Evolutionary conservation across 140 eudicot species (phyloP), one percentile per base, ranked within the genome.

Genomic region (Senecio squalidus): DNA sequence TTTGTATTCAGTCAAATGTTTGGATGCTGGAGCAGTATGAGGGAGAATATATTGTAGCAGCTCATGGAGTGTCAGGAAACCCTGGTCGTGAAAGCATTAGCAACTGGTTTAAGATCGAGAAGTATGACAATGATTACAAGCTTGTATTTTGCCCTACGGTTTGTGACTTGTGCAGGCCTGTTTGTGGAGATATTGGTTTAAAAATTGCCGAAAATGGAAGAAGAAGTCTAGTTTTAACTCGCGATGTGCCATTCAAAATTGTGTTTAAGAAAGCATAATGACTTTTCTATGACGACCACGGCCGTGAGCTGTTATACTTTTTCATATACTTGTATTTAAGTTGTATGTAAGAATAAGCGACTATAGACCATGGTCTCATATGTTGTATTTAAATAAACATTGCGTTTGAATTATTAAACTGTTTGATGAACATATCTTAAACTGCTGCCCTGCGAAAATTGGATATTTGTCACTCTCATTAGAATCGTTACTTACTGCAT

Each of bases 41-140:
- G 1, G 75, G 65, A 5, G 20, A 51, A 9, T 60, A 20, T 5
- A 22, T 73, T 16, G 55, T 79, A 5, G 55, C 62, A 6, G 64
- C 67, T 14, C 71, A 58, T 9, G 90, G 90, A 17, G 73, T 33
- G 9, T 62, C 50, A 17, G 89, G 89, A 17, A 74, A 74, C 66
- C 89, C 84, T 13, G 80, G 89, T 1, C 49, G 3, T 0, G 61
- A 65, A 30, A 75, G 80, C 0, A 0, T 75, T 4, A 55, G 65
- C 61, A 79, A 72, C 39, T 83, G 92, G 92, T 83, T 83, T 57
- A 69, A 57, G 64, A 73, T 83, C 9, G 70, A 76, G 41, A 72
- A 73, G 15, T 58, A 16, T 34, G 78, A 50, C 0, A 24, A 52
- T 14, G 72, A 63, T 21, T 83, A 83, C 67, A 83, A 79, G 84